Conservation (phyloP, 2,329 filamentous ascomycete genomes). For the Penicillium nordicum region DNA sequence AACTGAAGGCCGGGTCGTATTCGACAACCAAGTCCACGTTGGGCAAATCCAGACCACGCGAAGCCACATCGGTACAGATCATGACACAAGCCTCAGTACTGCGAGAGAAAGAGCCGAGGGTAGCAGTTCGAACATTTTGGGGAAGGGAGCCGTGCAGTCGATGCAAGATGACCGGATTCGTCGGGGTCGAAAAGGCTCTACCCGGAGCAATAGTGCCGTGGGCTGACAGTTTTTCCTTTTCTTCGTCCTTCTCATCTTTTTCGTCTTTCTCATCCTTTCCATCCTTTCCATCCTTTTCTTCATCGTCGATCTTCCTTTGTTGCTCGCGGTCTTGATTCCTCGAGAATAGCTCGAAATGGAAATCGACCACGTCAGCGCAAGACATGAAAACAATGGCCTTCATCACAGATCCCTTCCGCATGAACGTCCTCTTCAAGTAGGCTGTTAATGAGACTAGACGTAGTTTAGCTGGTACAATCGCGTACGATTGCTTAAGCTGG, state of each 20-base stretch:
- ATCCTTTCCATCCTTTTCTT: neutral
- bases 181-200: conserved; percentile 68
- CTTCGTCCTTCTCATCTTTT: conserved; percentile 22
- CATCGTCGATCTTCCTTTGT: conserved; percentile 25
- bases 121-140: conserved; percentile 82
- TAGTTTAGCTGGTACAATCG: conserved; percentile 82
- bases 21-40: conserved; percentile 94
- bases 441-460: conserved; percentile 83
- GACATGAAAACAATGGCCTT: conserved; percentile 97
- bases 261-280: conserved; percentile 16
- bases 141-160: conserved; percentile 88
- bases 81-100: conserved; percentile 75
- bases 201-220: conserved; percentile 55
- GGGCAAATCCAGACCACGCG: conserved; percentile 89
- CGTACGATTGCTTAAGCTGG: conserved; percentile 89
- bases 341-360: conserved; percentile 83
- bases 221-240: conserved; percentile 30
- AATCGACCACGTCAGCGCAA: conserved; percentile 94
- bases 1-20: conserved; percentile 91
- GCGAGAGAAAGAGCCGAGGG: conserved; percentile 73
- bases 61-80: conserved; percentile 92
- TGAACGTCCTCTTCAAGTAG: conserved; percentile 81
- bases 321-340: conserved; percentile 32
- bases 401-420: conserved; percentile 85
- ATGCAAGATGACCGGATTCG: conserved; percentile 76